Evolutionary conservation across 163 green algal genomes (phyloP).

Genomic region (Scenedesmus sp.): DNA sequence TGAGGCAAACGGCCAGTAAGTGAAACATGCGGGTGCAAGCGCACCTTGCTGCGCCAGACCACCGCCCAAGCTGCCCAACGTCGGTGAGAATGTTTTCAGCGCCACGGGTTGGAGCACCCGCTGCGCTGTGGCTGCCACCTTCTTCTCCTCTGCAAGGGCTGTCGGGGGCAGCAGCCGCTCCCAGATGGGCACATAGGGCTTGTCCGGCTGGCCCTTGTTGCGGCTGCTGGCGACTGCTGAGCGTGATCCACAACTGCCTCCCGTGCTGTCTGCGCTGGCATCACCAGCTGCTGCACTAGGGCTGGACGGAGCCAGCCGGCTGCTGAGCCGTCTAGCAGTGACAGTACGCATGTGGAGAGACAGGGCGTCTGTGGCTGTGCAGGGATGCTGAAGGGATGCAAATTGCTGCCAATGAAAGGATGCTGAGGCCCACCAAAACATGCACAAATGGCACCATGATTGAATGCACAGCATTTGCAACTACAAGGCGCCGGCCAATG

Average conservation of each 20-base stretch:
- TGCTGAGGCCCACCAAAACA: neutral
- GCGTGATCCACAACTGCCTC: neutral
- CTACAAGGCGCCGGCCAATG: too few relatives aligned
- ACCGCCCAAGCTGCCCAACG: slow-evolving; percentile 29
- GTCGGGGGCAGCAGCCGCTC: slow-evolving; percentile 2
- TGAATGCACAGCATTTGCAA: too few relatives aligned
- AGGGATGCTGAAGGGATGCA: neutral
- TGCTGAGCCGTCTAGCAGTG: neutral
- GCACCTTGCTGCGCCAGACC: slow-evolving; percentile 10
- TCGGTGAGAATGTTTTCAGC: slow-evolving; percentile 50
- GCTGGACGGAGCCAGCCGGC: neutral
- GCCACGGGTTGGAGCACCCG: slow-evolving; percentile 24
- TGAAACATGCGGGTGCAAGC: neutral
- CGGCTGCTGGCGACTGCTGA: slow-evolving; percentile 15
- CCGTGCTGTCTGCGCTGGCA: neutral
- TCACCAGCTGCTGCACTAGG: neutral
- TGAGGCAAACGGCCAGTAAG: neutral
- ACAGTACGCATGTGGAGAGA: neutral
- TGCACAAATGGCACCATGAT: too few relatives aligned
- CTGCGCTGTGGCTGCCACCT: neutral
- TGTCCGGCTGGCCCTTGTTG: neutral
- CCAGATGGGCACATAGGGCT: slow-evolving; percentile 51
- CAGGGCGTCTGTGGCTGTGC: neutral
- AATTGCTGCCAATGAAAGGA: too few relatives aligned
- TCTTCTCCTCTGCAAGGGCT: neutral